Evolutionary conservation across 2,329 filamentous ascomycete species (phyloP), one percentile per base, ranked within the genome.

Genomic region (Hypoxylon sp.): DNA sequence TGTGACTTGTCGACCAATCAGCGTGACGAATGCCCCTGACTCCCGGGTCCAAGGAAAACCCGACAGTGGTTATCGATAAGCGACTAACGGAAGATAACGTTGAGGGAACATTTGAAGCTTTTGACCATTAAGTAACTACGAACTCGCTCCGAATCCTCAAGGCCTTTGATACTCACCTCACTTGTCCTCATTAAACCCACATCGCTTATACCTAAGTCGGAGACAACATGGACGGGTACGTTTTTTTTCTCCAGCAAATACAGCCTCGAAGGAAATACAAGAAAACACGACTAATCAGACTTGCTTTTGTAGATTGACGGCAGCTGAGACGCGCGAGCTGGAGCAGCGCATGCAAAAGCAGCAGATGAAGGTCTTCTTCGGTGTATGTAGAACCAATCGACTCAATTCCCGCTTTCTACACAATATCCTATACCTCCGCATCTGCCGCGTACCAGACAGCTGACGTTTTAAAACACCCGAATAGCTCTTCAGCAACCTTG

Each of bases 301-400:
- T 19, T 29, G 5, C 27, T 39, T 19, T 17, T 52, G 35, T 68
- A 87, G 86, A 80, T 91, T 97, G 80, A 93, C 88, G 75, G 80
- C 87, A 76, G 82, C 89, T 76, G 95, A 98, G 87, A 93, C 97
- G 86, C 92, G 93, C 84, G 93, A 96, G 87, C 92, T 99, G 79
- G 92, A 97, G 83, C 84, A 89, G 84, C 93, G 96, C 82, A 94
- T 99, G 89, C 94, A 98, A 86, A 92, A 93, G 84, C 97, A 96
- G 84, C 96, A 99, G 84, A 93, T 99, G 87, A 97, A 97, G 85
- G 95, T 98, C 80, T 98, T 99, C 80, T 97, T 98, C 91, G 92
- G 89, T 77, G 96, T 98, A 87, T 75, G 93, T 86, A 62, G 39
- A 19, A 32, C 54, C 31, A 17, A 62, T 27, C 24, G 24, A 27